phyloP scores from a whole-genome alignment of 345 rosid species.

The Ricinus communis region DNA sequence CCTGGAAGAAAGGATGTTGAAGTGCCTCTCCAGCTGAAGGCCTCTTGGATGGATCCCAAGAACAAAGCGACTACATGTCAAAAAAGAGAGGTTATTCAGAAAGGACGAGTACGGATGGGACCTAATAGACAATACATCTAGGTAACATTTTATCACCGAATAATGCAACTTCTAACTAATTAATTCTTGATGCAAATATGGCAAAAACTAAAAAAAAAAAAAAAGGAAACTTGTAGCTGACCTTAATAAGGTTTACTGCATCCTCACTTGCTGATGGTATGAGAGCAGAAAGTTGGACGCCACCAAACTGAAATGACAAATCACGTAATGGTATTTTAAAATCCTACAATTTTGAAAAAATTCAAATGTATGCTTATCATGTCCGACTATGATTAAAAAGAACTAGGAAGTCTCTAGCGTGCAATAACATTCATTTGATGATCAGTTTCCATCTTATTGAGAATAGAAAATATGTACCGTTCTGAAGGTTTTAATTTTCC shows the following conservation, averaged over 20 bases:
- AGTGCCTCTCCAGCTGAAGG: constrained; percentile 84
- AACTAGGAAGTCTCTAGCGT: background rate
- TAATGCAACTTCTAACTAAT: background rate
- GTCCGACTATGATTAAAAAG: background rate
- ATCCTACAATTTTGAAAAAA: background rate
- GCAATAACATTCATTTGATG: background rate
- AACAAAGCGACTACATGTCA: constrained; percentile 67
- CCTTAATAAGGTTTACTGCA: constrained; percentile 66
- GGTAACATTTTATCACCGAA: background rate
- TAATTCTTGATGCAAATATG: background rate
- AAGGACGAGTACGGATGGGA: background rate
- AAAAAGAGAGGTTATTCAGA: background rate
- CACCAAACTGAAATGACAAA: constrained; percentile 47
- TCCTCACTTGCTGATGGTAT: constrained; percentile 69
- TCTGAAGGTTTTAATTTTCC: too few species aligned
- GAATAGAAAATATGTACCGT: background rate
- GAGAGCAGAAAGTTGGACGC: constrained; percentile 49
- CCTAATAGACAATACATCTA: background rate
- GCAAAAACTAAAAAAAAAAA: background rate
- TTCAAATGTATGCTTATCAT: background rate
- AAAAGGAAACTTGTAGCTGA: constrained; percentile 22
- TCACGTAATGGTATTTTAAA: background rate
- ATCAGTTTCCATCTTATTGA: too few species aligned
- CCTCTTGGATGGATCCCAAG: constrained; percentile 93
- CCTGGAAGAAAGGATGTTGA: constrained; percentile 97